Percentiles rank a stretch among this genome's conserved stretches.
Evolutionary conservation across 2,329 filamentous ascomycete species (phyloP).

Genomic region (Salinomyces thailandicus): DNA sequence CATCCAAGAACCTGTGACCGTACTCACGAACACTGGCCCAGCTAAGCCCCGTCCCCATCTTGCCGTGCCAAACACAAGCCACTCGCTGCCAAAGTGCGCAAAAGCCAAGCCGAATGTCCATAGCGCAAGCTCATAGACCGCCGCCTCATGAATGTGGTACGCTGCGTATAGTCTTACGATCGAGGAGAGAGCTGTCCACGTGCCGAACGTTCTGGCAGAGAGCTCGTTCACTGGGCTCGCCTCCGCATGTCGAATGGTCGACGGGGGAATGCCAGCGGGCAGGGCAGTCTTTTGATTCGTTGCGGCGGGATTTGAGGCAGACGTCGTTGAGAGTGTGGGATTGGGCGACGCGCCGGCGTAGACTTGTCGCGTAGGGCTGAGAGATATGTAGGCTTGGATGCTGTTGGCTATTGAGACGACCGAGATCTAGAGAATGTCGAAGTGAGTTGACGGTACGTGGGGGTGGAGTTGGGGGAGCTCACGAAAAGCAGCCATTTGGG

Average conservation of each 20-base stretch:
- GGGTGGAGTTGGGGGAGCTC: conserved; percentile 20
- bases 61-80: conserved; percentile 67
- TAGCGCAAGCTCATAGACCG: conserved; percentile 68
- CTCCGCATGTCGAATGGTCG: conserved; percentile 27
- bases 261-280: conserved; percentile 22
- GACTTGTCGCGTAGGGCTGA: conserved; percentile 74
- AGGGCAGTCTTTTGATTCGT: not conserved
- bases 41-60: conserved; percentile 50
- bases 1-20: conserved; percentile 51
- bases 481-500: conserved; percentile 59
- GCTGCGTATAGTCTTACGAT: conserved; percentile 73
- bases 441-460: conserved; percentile 4
- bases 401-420: conserved; percentile 75
- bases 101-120: conserved; percentile 74
- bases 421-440: conserved; percentile 52
- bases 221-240: conserved; percentile 56
- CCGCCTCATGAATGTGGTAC: conserved; percentile 63
- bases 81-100: conserved; percentile 69
- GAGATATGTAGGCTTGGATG: conserved; percentile 69
- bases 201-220: conserved; percentile 70
- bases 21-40: conserved; percentile 49
- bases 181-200: conserved; percentile 72
- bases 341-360: conserved; percentile 54
- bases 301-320: not conserved
- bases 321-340: conserved; percentile 9